Percentiles rank a stretch among this genome's conserved stretches.
phyloP scores from a whole-genome alignment of 139 green algal genomes.

The Zygnema cylindricum region DNA sequence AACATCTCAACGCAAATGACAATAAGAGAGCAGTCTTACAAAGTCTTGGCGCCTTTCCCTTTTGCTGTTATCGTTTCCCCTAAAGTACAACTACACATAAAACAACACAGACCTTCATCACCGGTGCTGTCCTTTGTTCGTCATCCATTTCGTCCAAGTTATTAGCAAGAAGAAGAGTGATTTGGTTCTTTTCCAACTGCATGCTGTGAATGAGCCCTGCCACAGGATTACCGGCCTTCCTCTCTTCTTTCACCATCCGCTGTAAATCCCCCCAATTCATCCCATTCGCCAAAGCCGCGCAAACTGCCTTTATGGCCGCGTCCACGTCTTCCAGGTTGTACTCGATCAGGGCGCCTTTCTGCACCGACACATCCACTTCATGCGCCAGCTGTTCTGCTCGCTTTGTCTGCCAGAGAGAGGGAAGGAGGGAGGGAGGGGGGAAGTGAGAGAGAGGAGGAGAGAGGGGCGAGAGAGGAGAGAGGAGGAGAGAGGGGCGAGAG shows the following conservation, averaged over 20 bases:
- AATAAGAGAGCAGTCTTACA: no score
- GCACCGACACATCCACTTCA: conserved; percentile 71
- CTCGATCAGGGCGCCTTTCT: conserved; percentile 63
- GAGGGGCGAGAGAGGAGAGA: no score
- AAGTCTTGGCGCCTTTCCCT: no score
- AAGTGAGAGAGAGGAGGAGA: no score
- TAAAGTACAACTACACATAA: no score
- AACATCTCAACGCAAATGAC: no score
- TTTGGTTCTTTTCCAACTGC: conserved; percentile 76
- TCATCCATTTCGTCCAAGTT: conserved; percentile 75
- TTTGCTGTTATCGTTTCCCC: no score
- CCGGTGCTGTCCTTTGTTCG: conserved; percentile 67
- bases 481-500: no score
- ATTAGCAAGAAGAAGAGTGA: conserved; percentile 84
- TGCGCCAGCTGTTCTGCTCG: conserved; percentile 72
- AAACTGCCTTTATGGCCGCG: conserved; percentile 82
- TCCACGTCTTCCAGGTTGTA: conserved; percentile 89
- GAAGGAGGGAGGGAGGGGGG: background rate
- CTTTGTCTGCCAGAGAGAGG: conserved; percentile 50
- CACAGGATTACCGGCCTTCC: conserved; percentile 87
- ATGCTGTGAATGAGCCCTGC: conserved; percentile 80
- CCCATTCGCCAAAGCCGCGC: conserved; percentile 78
- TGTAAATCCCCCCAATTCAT: conserved; percentile 91
- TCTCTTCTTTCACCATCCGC: conserved; percentile 68
- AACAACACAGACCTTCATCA: conserved; percentile 66